Evolutionary conservation across 2,329 filamentous ascomycete species (phyloP).

Genomic region (Fusarium sp.): DNA sequence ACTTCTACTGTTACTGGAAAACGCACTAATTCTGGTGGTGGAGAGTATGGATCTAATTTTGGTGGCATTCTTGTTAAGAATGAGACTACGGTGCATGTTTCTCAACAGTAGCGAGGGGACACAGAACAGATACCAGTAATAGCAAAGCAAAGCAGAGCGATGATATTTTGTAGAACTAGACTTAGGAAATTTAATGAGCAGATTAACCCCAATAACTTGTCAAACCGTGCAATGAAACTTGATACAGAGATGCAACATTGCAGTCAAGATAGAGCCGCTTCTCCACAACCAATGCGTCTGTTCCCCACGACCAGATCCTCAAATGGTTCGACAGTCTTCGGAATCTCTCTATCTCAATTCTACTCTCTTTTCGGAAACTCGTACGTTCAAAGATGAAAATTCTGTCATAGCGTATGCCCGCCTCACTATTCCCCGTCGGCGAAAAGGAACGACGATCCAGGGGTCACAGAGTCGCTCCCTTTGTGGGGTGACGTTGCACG

Average conservation of each 20-base stretch:
- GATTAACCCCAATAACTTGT: not conserved
- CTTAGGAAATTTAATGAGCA: constrained; percentile 2
- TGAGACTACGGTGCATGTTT: constrained; percentile 34
- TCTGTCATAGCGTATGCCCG: not conserved
- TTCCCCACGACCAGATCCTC: not conserved
- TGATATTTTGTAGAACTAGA: not conserved
- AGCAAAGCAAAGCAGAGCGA: not conserved
- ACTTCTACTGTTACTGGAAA: constrained; percentile 32
- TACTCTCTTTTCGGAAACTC: not conserved
- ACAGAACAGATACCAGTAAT: no score
- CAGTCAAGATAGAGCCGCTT: not conserved
- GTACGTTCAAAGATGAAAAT: not conserved
- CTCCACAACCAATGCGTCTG: no score
- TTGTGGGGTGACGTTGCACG: not conserved
- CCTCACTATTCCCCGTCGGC: not conserved
- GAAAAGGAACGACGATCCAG: not conserved
- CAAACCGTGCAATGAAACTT: not conserved
- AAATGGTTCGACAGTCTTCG: not conserved
- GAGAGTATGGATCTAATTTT: constrained; percentile 2
- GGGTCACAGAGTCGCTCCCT: not conserved
- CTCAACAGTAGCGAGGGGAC: not conserved
- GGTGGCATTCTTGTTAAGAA: constrained; percentile 44
- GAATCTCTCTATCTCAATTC: not conserved
- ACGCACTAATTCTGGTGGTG: not conserved
- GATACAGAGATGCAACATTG: not conserved